A percentile compares a stretch with the other conserved stretches of the same genome.
phyloP scores from a whole-genome alignment of 805 yeast genomes.

The Ogataea neopini region DNA sequence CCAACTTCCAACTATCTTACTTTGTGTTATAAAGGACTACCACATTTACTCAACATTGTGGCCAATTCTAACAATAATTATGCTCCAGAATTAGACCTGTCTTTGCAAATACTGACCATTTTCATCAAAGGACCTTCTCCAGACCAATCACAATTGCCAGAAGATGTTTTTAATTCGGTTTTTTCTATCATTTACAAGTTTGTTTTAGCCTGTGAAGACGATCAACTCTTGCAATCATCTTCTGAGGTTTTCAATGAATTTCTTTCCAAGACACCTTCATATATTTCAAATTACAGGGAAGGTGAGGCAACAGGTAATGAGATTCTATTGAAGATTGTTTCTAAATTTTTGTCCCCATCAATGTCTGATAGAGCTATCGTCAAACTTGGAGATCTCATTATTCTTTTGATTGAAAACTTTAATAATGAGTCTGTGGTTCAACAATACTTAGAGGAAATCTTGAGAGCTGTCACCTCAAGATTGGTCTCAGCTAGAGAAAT shows the following conservation, averaged over 20 bases:
- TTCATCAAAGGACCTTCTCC: conserved; percentile 47
- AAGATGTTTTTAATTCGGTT: conserved; percentile 40
- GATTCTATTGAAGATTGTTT: conserved; percentile 60
- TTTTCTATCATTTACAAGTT: conserved; percentile 46
- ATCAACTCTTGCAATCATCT: conserved; percentile 73
- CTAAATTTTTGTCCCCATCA: conserved; percentile 68
- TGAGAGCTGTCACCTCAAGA: conserved; percentile 71
- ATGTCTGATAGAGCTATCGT: conserved; percentile 80
- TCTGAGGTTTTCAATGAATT: conserved; percentile 72
- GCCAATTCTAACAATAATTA: conserved; percentile 46
- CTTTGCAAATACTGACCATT: conserved; percentile 56
- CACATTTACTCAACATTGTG: conserved; percentile 45
- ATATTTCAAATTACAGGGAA: conserved; percentile 37
- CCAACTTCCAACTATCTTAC: conserved; percentile 44
- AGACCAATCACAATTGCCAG: conserved; percentile 21
- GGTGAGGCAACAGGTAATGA: conserved; percentile 50
- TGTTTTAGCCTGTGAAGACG: conserved; percentile 57
- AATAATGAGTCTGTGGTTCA: conserved; percentile 39
- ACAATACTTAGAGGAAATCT: conserved; percentile 53
- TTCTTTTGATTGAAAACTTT: conserved; percentile 33
- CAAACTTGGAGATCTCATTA: conserved; percentile 60
- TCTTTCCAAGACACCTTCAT: conserved; percentile 42
- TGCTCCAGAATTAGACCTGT: conserved; percentile 57
- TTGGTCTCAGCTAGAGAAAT: conserved; percentile 66
- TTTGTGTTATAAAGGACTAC: conserved; percentile 54